Conservation (phyloP, 2,329 filamentous ascomycete genomes). For the Penicillium polonicum region DNA sequence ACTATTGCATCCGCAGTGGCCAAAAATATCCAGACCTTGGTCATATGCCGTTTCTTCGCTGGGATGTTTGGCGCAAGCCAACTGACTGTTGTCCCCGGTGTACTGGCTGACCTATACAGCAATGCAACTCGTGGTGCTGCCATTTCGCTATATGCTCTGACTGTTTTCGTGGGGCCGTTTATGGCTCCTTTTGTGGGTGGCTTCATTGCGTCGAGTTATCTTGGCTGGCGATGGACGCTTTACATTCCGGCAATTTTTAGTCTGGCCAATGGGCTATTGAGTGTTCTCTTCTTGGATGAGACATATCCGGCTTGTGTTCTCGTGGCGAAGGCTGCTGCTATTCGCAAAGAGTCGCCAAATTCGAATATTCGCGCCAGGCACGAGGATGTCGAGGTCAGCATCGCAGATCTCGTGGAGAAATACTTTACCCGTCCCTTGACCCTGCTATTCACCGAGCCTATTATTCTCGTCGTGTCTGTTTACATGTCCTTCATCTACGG, state of each 20-base stretch:
- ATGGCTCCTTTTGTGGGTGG: conserved; percentile 52
- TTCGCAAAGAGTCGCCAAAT: conserved; percentile 53
- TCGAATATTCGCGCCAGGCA: conserved; percentile 57
- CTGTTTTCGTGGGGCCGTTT: conserved; percentile 49
- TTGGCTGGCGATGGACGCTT: conserved; percentile 53
- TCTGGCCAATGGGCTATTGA: conserved; percentile 40
- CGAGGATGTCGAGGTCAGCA: conserved; percentile 51
- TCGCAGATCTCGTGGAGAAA: conserved; percentile 45
- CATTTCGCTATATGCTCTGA: conserved; percentile 49
- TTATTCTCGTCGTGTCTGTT: conserved; percentile 33
- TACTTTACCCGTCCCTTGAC: conserved; percentile 45
- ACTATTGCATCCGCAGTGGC: conserved; percentile 46
- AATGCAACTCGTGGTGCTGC: conserved; percentile 41
- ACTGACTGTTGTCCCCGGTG: conserved; percentile 44
- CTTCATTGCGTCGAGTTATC: conserved; percentile 46
- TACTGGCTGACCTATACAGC: conserved; percentile 50
- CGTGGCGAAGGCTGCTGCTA: conserved; percentile 50
- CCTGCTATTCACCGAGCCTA: conserved; percentile 39
- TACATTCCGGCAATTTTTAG: conserved; percentile 53
- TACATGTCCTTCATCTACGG: conserved; percentile 37
- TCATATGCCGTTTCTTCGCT: conserved; percentile 47
- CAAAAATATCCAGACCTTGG: conserved; percentile 40
- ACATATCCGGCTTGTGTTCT: conserved; percentile 55
- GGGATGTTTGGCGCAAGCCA: conserved; percentile 47
- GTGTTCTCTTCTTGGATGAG: conserved; percentile 49